Base-by-base conservation (phyloP, 257 asterid genomes). In the Rhazya stricta region DNA sequence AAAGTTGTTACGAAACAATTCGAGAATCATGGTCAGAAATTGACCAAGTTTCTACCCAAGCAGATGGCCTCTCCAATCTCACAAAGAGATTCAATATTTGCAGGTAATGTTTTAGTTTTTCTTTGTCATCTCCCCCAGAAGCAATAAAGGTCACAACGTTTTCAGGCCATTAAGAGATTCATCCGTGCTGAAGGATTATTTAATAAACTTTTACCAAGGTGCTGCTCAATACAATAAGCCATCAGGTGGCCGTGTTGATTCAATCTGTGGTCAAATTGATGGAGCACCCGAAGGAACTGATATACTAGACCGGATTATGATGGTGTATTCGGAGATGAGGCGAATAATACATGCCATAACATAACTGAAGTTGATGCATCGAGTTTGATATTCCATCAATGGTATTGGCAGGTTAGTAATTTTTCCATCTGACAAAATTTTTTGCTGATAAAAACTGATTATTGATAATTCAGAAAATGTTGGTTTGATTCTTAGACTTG, bases 341-440 rank as follows among this genome's bases (percentile, higher is more conserved):
- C 23, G 36, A 34, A 75, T 4, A 21, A 29, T 19, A 62, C 78
- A 9, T 75, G 78, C 32, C 42, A 75, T 50, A 42, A 65, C 53
- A 67, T 41, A 45, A 75, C 42, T 37, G 36, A 13, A 15, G 15
- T 30, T 13, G 45, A 62, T 62, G 45, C 69, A 16, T 62, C 43
- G 10, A 34, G 16, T 18, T 34, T 25, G 74, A 46, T 45, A 45
- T 71, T 65, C n/a, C 62, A 36, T 32, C 8, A 16, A 8, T 88
- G 92, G 92, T 12, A 5, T 13, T 91, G 97, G 97, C 97, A 90
- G 78, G 94, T 91, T 70, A 76, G 91, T 78, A 43, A 3, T 45
- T 71, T 13, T 29, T 29, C 18, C 37, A 11, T 18, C 18, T 13
- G 41, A 67, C 27, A n/a, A 25, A 16, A 16, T 30, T 34, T 15